Base-by-base conservation (phyloP, 139 green algal genomes). In the Chlamydomonas sp. region DNA sequence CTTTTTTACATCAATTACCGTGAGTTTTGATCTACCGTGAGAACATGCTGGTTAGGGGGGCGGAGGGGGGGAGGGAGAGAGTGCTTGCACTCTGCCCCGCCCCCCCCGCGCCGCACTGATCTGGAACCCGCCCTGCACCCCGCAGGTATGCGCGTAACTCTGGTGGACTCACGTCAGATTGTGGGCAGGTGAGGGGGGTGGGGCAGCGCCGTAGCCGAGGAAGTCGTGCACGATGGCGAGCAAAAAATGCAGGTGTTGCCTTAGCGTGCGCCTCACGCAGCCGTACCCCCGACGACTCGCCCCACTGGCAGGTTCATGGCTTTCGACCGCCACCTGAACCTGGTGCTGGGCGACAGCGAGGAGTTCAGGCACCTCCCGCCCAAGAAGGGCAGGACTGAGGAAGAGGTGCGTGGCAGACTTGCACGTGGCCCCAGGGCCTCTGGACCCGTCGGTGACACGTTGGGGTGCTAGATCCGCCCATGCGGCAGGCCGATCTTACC, bases 221-320 rank as follows among this genome's bases (percentile, higher is more conserved):
- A 4, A 1, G 31, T 10, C 20, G 28, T 28, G 64, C 43, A 70
- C 60, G 36, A n/a, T n/a, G n/a, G n/a, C n/a, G 39, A 24, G 29
- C 8, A 31, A 69, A 36, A 6, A 58, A 4, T 24, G 37, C 39
- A 50, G 8, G 39, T 50, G 39, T 13, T 67, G 26, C 13, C 2
- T 49, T 3, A 48, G 48, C 5, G 16, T 31, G 48, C 36, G 26
- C 4, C 24, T 38, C 5, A 5, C 61, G 13, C 48, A 13, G 39
- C 47, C 39, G 8, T 28, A 5, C n/a, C 22, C 39, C 1, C 30
- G 34, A 26, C 2, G 57, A n/a, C n/a, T n/a, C n/a, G n/a, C n/a
- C n/a, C n/a, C n/a, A n/a, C n/a, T n/a, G n/a, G 65, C 79, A 95
- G 95, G 70, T 99, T 99, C 76, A 96, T 99, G 91, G 95, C 95